phyloP scores from a whole-genome alignment of 306 rosid species.

The Medicago ruthenica region DNA sequence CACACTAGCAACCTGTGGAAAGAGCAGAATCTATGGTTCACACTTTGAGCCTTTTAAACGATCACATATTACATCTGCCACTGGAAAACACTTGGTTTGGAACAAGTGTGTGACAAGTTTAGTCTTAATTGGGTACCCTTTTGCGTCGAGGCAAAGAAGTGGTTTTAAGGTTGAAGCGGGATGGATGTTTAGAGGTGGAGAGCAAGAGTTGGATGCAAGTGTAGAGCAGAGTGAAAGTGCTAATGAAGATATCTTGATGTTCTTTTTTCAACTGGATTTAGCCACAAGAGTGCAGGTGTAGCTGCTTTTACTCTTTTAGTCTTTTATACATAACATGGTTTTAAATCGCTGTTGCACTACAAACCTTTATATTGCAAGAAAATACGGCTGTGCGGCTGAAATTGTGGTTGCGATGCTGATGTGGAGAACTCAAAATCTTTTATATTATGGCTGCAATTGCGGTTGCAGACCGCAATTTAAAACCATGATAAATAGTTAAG shows the following conservation, averaged over 20 bases:
- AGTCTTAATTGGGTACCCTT: slow-evolving; percentile 50
- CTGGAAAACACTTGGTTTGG: slow-evolving; percentile 46
- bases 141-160: slow-evolving; percentile 46
- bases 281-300: slow-evolving; percentile 94
- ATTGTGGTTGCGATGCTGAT: background rate
- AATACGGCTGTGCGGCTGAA: background rate
- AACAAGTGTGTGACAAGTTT: slow-evolving; percentile 46
- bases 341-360: background rate
- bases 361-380: background rate
- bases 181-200: slow-evolving; percentile 86
- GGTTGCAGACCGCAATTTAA: background rate
- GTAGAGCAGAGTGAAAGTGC: slow-evolving; percentile 86
- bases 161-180: slow-evolving; percentile 66
- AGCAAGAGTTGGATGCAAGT: slow-evolving; percentile 65
- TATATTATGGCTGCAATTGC: background rate
- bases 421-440: background rate
- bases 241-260: slow-evolving; percentile 83
- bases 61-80: slow-evolving; percentile 40
- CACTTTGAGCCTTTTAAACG: slow-evolving; percentile 56
- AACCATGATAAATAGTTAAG: background rate
- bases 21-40: slow-evolving; percentile 54
- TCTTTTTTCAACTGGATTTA: slow-evolving; percentile 87
- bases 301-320: slow-evolving; percentile 28
- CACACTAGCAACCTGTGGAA: slow-evolving; percentile 63
- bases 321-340: background rate